Percentiles rank a stretch among this genome's conserved stretches.
Conservation (phyloP, 2,329 filamentous ascomycete species). For the Dryadomyces quercus-mongolicae region DNA sequence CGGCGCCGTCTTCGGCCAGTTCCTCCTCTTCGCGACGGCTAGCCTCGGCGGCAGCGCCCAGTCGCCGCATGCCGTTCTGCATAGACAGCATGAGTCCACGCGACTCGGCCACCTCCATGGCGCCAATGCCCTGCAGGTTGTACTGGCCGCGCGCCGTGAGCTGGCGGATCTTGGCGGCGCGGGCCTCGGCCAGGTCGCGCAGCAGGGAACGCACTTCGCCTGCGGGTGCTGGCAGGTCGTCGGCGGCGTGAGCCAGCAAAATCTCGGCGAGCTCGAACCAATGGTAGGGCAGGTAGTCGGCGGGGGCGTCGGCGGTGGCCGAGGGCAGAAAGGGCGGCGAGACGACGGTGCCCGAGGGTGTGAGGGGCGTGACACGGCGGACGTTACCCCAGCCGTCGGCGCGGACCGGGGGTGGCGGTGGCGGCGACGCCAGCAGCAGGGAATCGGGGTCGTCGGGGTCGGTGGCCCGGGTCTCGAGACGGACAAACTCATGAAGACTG, state of each 20-base stretch:
- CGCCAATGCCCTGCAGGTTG: slow-evolving; percentile 62
- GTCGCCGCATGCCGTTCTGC: slow-evolving; percentile 74
- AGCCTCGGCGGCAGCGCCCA: slow-evolving; percentile 71
- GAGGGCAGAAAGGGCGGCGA: slow-evolving; percentile 70
- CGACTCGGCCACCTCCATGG: slow-evolving; percentile 84
- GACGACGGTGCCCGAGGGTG: slow-evolving; percentile 16
- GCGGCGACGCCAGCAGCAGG: slow-evolving; percentile 43
- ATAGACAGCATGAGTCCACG: slow-evolving; percentile 75
- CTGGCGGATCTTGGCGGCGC: slow-evolving; percentile 77
- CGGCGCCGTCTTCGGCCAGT: slow-evolving; percentile 49
- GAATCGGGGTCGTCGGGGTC: neutral
- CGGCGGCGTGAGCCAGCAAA: slow-evolving; percentile 70
- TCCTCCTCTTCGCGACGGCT: slow-evolving; percentile 65
- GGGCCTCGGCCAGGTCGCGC: slow-evolving; percentile 73
- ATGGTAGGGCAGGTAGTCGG: slow-evolving; percentile 75
- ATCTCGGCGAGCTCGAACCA: slow-evolving; percentile 89
- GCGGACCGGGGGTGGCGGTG: slow-evolving; percentile 52
- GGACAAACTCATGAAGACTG: slow-evolving; percentile 65
- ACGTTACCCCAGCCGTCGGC: slow-evolving; percentile 36
- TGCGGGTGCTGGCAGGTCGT: slow-evolving; percentile 60
- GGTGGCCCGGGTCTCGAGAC: slow-evolving; percentile 48
- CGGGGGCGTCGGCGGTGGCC: slow-evolving; percentile 56
- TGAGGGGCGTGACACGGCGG: slow-evolving; percentile 4
- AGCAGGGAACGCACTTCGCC: slow-evolving; percentile 65
- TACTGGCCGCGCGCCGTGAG: slow-evolving; percentile 40